Base-by-base conservation (phyloP, 2,329 filamentous ascomycete species). In the Neopestalotiopsis rosae region DNA sequence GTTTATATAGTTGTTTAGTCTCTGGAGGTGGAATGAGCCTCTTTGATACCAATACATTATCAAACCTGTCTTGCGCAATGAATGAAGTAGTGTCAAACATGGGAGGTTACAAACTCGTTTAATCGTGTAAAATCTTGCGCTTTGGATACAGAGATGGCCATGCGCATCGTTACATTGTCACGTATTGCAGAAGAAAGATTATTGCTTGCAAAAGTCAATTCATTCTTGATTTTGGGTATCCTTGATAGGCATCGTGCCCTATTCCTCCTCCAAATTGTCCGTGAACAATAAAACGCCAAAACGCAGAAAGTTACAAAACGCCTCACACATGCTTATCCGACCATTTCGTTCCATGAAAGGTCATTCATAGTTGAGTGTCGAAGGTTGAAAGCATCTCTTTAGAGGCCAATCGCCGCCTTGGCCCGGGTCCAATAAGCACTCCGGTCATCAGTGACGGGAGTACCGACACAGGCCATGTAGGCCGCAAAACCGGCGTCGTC, bases 391-490 rank as follows among this genome's bases (percentile, higher is more conserved):
- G 24, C 24, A 28, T 28, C 24, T 38, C 34, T 38, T 71, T 72
- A 76, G 28, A 87, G 70, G 4, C 74, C 76, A 74, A 88, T 87
- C 0, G 84, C 86, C 56, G 71, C 49, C 82, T 87, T 87, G 1
- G 87, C 87, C 3, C 76, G 70, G 4, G 71, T 71, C 78, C 86
- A 85, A 75, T 84, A 86, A 1, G 71, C 79, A 62, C 72, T 65
- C 2, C 86, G 79, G 0, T 79, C 77, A 1, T 77, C 67, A 4
- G 74, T 76, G 0, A 78, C 69, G 0, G 71, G 34, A 2, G 81
- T 79, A 1, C 81, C 83, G 14, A 89, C 81, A 67, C 87, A 89
- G 2, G 56, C 65, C 81, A 87, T 85, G 74, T 88, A 88, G 0
- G 76, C 74, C 3, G 67, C 40, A 69, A 83, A 88, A 1, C 82